These are phyloP conservation scores for Chlorociboria aeruginascens DNA, from an alignment of 495 filamentous ascomycete genomes.

Conservation along the genomic window DNA sequence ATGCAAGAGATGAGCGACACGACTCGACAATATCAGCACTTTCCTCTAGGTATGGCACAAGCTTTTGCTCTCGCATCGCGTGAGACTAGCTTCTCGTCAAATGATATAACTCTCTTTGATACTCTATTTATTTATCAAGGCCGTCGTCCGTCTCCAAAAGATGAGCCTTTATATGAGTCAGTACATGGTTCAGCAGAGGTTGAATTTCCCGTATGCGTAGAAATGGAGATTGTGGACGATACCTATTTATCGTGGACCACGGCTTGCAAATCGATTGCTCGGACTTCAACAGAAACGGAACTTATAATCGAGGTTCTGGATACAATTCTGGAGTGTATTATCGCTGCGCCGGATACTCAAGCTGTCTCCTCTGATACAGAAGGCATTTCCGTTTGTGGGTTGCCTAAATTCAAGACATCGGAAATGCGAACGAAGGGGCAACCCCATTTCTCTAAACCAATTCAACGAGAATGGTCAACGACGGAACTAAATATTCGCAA, in stretches of 20 bases:
- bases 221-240: slow-evolving; percentile 51
- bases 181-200: slow-evolving; percentile 47
- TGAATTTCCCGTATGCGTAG: slow-evolving; percentile 70
- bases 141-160: slow-evolving; percentile 6
- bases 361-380: slow-evolving; percentile 36
- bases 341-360: slow-evolving; percentile 30
- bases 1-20: slow-evolving; percentile 47
- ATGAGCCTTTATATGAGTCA: slow-evolving; percentile 37
- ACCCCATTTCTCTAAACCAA: neutral
- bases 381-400: slow-evolving; percentile 41
- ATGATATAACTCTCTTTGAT: slow-evolving; percentile 41
- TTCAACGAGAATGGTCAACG: slow-evolving; percentile 25
- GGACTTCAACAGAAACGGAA: slow-evolving; percentile 29
- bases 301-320: slow-evolving; percentile 43
- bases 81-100: slow-evolving; percentile 13
- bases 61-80: slow-evolving; percentile 24
- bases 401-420: slow-evolving; percentile 17
- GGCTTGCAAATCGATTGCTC: slow-evolving; percentile 48
- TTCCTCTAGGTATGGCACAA: slow-evolving; percentile 52
- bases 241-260: slow-evolving; percentile 46
- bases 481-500: slow-evolving; percentile 42
- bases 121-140: slow-evolving; percentile 63
- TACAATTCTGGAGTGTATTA: slow-evolving; percentile 37
- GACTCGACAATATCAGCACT: slow-evolving; percentile 47
- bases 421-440: neutral